A percentile compares a stretch with the other conserved stretches of the same genome.
Evolutionary conservation across 2,329 filamentous ascomycete genomes (phyloP).

Genomic region (Cladorrhinum sp.): DNA sequence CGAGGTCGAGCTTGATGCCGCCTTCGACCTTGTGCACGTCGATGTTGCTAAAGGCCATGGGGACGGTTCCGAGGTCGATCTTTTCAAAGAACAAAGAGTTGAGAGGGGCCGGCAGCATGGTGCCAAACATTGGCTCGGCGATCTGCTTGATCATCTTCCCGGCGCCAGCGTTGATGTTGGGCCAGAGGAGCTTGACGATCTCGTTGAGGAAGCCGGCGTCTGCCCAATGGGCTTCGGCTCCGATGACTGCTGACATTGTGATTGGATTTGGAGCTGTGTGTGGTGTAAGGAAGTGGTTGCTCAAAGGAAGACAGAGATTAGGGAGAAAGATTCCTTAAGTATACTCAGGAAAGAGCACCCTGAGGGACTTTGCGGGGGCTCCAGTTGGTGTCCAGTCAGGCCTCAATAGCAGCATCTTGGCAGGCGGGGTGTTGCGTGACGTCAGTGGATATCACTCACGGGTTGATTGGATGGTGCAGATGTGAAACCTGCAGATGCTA

Average conservation of each 20-base stretch:
- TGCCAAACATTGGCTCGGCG: conserved; percentile 46
- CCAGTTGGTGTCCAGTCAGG: not conserved
- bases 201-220: conserved; percentile 44
- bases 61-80: conserved; percentile 43
- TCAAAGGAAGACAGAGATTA: not conserved
- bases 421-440: conserved; percentile 7
- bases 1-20: conserved; percentile 48
- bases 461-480: not conserved
- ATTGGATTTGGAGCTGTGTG: not conserved
- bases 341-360: not conserved
- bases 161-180: conserved; percentile 45
- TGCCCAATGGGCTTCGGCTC: not conserved
- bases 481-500: not conserved
- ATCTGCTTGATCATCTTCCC: conserved; percentile 45
- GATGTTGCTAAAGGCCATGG: conserved; percentile 40
- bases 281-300: not conserved
- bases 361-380: not conserved
- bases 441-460: not conserved
- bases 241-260: not conserved
- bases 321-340: not conserved
- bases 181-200: conserved; percentile 47
- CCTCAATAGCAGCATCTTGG: conserved; percentile 7
- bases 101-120: conserved; percentile 45
- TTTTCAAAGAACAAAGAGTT: conserved; percentile 43
- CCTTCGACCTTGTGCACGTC: conserved; percentile 44